Percentiles rank a stretch among this genome's conserved stretches.
These are phyloP conservation scores for Ogataea methylovora DNA, from an alignment of 805 yeast genomes.

Conservation along the genomic window DNA sequence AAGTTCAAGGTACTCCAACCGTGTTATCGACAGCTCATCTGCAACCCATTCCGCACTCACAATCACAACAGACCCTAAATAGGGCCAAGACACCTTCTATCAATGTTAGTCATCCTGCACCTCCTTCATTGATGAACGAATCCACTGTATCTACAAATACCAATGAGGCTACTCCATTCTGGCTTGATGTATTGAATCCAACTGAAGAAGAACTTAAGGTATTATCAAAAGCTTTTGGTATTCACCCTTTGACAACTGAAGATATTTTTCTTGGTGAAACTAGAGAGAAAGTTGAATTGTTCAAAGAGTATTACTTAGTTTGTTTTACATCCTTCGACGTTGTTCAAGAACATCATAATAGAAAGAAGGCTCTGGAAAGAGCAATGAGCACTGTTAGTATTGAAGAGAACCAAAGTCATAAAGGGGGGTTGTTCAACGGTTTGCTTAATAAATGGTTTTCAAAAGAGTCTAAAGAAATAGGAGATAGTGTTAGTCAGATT, in stretches of 20 bases:
- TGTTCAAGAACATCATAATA: constrained; percentile 57
- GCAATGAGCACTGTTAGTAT: constrained; percentile 8
- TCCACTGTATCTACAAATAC: constrained; percentile 1
- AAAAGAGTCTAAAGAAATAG: constrained; percentile 1
- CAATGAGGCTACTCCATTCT: constrained; percentile 53
- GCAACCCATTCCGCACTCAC: not conserved
- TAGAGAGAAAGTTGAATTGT: constrained; percentile 90
- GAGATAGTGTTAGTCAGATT: not conserved
- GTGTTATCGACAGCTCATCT: too few relatives aligned
- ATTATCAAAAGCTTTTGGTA: constrained; percentile 81
- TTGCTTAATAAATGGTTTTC: constrained; percentile 9
- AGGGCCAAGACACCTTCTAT: constrained; percentile 4
- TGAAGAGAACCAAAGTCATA: constrained; percentile 12
- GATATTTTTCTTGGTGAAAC: constrained; percentile 92
- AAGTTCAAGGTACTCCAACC: not conserved
- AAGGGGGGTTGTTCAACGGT: constrained; percentile 2
- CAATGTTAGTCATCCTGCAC: constrained; percentile 11
- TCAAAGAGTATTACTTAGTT: constrained; percentile 83
- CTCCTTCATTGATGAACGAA: constrained; percentile 17
- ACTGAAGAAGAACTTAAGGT: constrained; percentile 97
- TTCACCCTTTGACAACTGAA: constrained; percentile 94
- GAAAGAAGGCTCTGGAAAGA: constrained; percentile 19
- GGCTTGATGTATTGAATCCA: constrained; percentile 91
- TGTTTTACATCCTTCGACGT: constrained; percentile 84
- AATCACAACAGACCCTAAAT: not conserved